Percentiles rank a stretch among this genome's conserved stretches.
Evolutionary conservation across 2,329 filamentous ascomycete species (phyloP).

Genomic region (Penicillium sp.): DNA sequence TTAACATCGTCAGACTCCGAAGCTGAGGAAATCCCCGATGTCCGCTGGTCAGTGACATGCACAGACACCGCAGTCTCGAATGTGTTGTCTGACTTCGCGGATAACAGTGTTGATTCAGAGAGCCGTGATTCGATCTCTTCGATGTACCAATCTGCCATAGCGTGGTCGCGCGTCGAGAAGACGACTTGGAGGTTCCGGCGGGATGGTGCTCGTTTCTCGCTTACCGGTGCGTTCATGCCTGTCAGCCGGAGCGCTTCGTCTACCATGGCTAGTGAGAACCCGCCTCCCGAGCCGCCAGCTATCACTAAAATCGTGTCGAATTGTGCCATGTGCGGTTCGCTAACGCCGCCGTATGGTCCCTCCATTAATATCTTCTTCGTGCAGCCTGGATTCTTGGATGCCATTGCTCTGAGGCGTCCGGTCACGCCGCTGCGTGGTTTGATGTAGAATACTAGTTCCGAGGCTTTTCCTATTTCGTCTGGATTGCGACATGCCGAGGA

Average conservation of each 20-base stretch:
- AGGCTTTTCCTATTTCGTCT: conserved; percentile 15
- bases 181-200: conserved; percentile 19
- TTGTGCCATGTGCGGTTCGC: conserved; percentile 36
- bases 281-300: conserved; percentile 56
- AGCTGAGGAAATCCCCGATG: conserved; percentile 7
- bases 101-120: conserved; percentile 16
- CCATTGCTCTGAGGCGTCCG: conserved; percentile 40
- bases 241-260: conserved; percentile 37
- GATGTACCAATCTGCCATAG: conserved; percentile 24
- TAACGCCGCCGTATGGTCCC: conserved; percentile 55
- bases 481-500: conserved; percentile 44
- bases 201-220: neutral
- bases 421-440: conserved; percentile 51
- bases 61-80: conserved; percentile 23
- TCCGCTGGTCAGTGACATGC: conserved; percentile 17
- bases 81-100: conserved; percentile 6
- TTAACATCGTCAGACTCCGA: conserved; percentile 8
- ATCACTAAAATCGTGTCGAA: conserved; percentile 50
- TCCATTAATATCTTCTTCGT: conserved; percentile 51
- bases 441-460: conserved; percentile 53
- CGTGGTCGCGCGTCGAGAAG: conserved; percentile 18
- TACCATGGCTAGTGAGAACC: conserved; percentile 51
- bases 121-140: conserved; percentile 20
- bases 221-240: neutral
- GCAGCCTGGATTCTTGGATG: conserved; percentile 34